A percentile compares a stretch with the other conserved stretches of the same genome.
Evolutionary conservation across 2,329 filamentous ascomycete species (phyloP).

Genomic region (Penicillium oxalicum): DNA sequence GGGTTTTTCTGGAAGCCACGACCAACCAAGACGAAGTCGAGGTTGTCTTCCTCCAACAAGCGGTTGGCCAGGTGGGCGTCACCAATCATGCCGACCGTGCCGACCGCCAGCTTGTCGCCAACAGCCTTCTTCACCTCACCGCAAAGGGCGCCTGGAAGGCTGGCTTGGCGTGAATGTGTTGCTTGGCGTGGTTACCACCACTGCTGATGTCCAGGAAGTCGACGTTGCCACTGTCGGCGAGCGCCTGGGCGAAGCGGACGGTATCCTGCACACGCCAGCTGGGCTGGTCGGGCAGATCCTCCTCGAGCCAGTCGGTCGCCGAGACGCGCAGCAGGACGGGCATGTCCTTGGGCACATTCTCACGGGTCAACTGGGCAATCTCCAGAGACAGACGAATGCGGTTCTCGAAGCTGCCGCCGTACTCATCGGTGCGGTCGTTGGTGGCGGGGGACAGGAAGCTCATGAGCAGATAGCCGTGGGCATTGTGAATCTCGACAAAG

Average conservation of each 20-base stretch:
- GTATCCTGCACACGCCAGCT: conserved; percentile 65
- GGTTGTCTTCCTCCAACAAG: conserved; percentile 46
- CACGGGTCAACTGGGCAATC: conserved; percentile 56
- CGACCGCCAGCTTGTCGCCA: conserved; percentile 65
- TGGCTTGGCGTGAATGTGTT: conserved; percentile 45
- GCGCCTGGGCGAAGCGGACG: conserved; percentile 56
- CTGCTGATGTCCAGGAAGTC: conserved; percentile 79
- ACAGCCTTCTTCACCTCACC: conserved; percentile 65
- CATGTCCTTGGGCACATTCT: conserved; percentile 59
- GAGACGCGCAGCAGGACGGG: conserved; percentile 68
- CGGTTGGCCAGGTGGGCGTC: conserved; percentile 62
- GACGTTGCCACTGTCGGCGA: conserved; percentile 63
- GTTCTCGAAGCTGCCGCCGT: conserved; percentile 54
- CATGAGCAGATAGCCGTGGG: conserved; percentile 71
- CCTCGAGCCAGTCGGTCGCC: conserved; percentile 71
- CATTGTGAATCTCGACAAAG: conserved; percentile 72
- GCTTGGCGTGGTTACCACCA: conserved; percentile 59
- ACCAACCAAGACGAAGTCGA: conserved; percentile 68
- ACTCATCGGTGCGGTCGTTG: conserved; percentile 61
- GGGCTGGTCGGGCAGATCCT: conserved; percentile 48
- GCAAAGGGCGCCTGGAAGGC: conserved; percentile 72
- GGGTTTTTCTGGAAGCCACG: conserved; percentile 78
- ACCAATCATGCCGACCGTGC: conserved; percentile 68
- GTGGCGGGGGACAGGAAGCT: conserved; percentile 62
- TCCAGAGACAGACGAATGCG: conserved; percentile 63